Percentiles rank a stretch among this genome's conserved stretches.
These are phyloP conservation scores for Chlamydomonas sp. DNA, from an alignment of 139 green algal species.

Conservation along the genomic window DNA sequence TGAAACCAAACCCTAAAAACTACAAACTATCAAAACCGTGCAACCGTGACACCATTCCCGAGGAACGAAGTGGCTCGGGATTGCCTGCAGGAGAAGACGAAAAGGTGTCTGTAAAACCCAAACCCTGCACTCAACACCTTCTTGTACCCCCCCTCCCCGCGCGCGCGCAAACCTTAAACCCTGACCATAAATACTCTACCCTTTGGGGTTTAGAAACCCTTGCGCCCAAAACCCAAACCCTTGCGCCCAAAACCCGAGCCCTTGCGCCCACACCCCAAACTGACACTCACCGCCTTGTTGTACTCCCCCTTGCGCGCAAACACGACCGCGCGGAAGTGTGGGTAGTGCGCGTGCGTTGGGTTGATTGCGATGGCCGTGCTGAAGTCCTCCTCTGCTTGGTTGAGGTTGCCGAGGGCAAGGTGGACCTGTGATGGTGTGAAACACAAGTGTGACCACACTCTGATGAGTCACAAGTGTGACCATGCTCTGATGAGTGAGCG, in stretches of 20 bases:
- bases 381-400: constrained; percentile 23
- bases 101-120: not conserved
- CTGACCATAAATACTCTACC: too few species aligned
- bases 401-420: constrained; percentile 26
- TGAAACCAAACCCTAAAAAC: not conserved
- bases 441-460: too few species aligned
- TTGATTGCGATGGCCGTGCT: constrained; percentile 21
- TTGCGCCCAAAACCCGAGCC: not conserved
- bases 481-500: too few species aligned
- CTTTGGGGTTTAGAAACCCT: too few species aligned
- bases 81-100: too few species aligned
- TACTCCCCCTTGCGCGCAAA: constrained; percentile 10
- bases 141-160: not conserved
- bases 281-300: constrained; percentile 2
- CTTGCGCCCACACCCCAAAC: not conserved
- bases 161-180: too few species aligned
- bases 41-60: not conserved
- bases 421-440: not conserved
- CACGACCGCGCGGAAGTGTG: constrained; percentile 30
- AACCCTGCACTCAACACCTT: not conserved
- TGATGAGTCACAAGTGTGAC: too few species aligned
- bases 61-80: too few species aligned
- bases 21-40: not conserved
- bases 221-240: not conserved
- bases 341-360: constrained; percentile 36